These are phyloP conservation scores for Geranium incanum DNA, from an alignment of 441 rosid species.

Conservation along the genomic window DNA sequence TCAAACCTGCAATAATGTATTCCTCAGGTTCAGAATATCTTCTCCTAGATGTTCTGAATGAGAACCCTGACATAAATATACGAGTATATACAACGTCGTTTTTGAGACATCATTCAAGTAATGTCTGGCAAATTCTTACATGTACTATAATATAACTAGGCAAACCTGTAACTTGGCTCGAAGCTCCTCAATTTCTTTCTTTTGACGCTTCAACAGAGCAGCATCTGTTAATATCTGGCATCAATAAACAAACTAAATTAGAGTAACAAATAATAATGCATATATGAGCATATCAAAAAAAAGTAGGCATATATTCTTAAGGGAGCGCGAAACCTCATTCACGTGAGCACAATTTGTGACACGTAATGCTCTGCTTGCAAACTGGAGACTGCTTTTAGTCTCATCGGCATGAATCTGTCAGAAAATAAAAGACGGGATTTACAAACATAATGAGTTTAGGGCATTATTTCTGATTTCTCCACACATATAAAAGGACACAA, in stretches of 20 bases:
- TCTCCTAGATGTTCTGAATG: slow-evolving; percentile 85
- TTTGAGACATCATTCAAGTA: background rate
- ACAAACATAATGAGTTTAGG: background rate
- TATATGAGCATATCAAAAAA: background rate
- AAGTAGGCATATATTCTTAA: slow-evolving; percentile 4
- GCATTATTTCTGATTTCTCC: background rate
- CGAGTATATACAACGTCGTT: slow-evolving; percentile 1
- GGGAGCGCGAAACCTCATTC: slow-evolving; percentile 59
- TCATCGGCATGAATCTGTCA: slow-evolving; percentile 86
- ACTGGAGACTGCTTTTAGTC: slow-evolving; percentile 92
- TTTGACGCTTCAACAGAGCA: slow-evolving; percentile 91
- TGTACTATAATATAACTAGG: background rate
- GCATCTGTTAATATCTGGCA: slow-evolving; percentile 85
- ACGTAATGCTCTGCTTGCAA: slow-evolving; percentile 91
- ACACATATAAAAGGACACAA: background rate
- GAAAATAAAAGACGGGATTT: slow-evolving; percentile 18
- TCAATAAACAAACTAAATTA: slow-evolving; percentile 18
- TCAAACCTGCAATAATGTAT: slow-evolving; percentile 75
- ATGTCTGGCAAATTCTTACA: background rate
- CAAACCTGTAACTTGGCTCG: slow-evolving; percentile 77
- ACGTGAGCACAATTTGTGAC: slow-evolving; percentile 89
- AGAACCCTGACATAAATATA: slow-evolving; percentile 47
- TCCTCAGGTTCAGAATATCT: slow-evolving; percentile 85
- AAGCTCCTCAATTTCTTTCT: slow-evolving; percentile 97
- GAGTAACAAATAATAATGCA: slow-evolving; percentile 5